Base-by-base conservation (phyloP, 129 eudicot species). In the Helichrysum umbraculigerum region DNA sequence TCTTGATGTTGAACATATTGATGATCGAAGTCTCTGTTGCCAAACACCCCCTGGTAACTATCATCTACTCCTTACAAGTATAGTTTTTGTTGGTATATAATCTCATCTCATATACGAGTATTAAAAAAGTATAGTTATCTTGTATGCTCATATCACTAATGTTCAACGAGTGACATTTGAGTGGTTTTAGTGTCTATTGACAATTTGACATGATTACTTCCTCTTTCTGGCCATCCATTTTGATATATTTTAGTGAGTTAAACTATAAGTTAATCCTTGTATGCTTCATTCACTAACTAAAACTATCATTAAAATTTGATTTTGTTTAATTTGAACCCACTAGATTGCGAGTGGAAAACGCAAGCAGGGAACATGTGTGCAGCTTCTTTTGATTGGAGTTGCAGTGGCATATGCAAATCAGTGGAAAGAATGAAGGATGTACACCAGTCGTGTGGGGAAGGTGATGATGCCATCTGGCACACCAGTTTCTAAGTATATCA, bases 341-440 rank as follows among this genome's bases (percentile, higher is more conserved):
- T 60, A 91, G 97, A 91, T 68, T 91, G 97, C 33, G 94, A 91
- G 80, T 85, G 88, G 92, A 91, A 91, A 72, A 87, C 88, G 0
- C 92, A 91, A 77, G 92, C 88, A 1, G 97, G 97, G 35, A 91
- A 88, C 79, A 54, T 84, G 41, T 91, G 97, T 62, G 97, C 85
- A 51, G 97, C 97, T 61, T 86, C 97, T 5, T 91, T 91, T n/a
- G 97, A 91, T 78, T 91, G 97, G 94, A 91, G 97, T 66, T 91
- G 97, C 76, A 91, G 97, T 32, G 94, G 97, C 20, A 74, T 91
- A 72, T 91, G 97, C 87, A 91, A 85, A 72, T 91, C 94, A 0
- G 91, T 69, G 4, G 97, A 91, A 77, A 79, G 92, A 76, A 86
- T 91, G 91, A 83, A 85, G 56, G 90, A 83, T 17, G 92, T 91